Base-by-base conservation (phyloP, 2,329 filamentous ascomycete genomes). In the Coleophoma crateriformis region DNA sequence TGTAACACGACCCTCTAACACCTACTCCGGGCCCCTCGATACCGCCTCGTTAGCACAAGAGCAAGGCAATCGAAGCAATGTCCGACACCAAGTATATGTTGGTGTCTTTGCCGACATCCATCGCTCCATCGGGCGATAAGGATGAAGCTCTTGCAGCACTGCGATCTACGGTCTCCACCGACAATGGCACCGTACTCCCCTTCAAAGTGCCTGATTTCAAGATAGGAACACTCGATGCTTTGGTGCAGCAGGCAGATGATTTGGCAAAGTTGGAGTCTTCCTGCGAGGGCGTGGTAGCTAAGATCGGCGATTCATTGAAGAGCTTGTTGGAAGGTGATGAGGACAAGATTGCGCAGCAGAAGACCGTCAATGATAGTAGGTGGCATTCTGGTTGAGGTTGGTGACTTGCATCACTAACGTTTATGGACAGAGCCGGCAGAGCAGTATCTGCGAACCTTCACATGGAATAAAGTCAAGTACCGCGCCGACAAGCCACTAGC, bases 381-480 rank as follows among this genome's bases (percentile, higher is more conserved):
- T 88, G 92, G 64, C 39, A 34, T 6, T 14, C 8, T n/a, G n/a
- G 19, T 20, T 14, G 15, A 2, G 8, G 10, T 35, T 6, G 33
- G 39, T 19, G n/a, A 7, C 15, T 10, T 22, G 17, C 8, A 22
- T 44, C 38, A 20, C 45, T 46, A n/a, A 45, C 15, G 13, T 22
- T n/a, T 56, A 14, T 53, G 50, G 34, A 51, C 44, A 97, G 92
- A 95, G 69, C 91, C 94, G n/a, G 90, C 92, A 53, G 92, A 96
- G 61, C 87, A 92, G 67, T 99, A 97, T 67, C 75, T 99, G 42
- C 82, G 85, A 64, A 85, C 80, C 49, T 99, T 97, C 70, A 80
- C 82, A 58, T 99, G 94, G 94, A 97, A 97, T 74, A 96, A 94
- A 71, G 89, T 95, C 71, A 94, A 96, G 67, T 99, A 97, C 70